phyloP scores from a whole-genome alignment of 1,284 basidiomycete genomes.

The Sanghuangporus weigelae region DNA sequence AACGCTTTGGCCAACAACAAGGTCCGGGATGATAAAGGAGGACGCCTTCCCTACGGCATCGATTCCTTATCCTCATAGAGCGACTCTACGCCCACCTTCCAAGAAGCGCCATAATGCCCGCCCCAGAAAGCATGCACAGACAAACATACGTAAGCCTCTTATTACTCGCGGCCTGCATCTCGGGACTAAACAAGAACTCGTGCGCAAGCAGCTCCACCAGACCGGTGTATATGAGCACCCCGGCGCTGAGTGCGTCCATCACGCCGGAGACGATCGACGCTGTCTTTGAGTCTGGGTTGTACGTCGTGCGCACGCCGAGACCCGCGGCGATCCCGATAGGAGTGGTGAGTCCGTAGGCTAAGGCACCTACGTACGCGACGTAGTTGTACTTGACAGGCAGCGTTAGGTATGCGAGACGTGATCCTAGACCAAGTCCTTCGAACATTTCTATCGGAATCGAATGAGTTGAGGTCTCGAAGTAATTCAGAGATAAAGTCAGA shows the following conservation, averaged over 20 bases:
- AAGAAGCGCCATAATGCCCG: constrained; percentile 81
- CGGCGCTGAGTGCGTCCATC: constrained; percentile 81
- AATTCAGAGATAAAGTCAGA: constrained; percentile 13
- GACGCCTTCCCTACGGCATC: no score
- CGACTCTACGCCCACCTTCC: constrained; percentile 64
- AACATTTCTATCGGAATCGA: constrained; percentile 63
- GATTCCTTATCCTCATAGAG: no score
- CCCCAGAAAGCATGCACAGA: constrained; percentile 73
- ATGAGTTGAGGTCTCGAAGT: background rate
- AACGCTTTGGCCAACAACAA: no score
- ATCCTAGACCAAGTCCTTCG: constrained; percentile 87
- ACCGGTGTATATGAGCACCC: constrained; percentile 89
- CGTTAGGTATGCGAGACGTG: constrained; percentile 71
- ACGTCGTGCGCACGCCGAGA: constrained; percentile 75
- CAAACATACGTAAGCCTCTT: constrained; percentile 65
- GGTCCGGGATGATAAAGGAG: no score
- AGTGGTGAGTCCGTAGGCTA: constrained; percentile 76
- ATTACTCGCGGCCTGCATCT: constrained; percentile 70
- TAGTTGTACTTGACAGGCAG: constrained; percentile 56
- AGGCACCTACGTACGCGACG: constrained; percentile 62
- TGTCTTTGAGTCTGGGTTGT: constrained; percentile 73
- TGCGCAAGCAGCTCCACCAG: constrained; percentile 91
- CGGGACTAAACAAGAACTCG: constrained; percentile 85
- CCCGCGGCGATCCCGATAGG: constrained; percentile 82
- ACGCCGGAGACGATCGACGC: constrained; percentile 80